phyloP scores from a whole-genome alignment of 2,329 filamentous ascomycete species.

The Blastomyces emzantsi region DNA sequence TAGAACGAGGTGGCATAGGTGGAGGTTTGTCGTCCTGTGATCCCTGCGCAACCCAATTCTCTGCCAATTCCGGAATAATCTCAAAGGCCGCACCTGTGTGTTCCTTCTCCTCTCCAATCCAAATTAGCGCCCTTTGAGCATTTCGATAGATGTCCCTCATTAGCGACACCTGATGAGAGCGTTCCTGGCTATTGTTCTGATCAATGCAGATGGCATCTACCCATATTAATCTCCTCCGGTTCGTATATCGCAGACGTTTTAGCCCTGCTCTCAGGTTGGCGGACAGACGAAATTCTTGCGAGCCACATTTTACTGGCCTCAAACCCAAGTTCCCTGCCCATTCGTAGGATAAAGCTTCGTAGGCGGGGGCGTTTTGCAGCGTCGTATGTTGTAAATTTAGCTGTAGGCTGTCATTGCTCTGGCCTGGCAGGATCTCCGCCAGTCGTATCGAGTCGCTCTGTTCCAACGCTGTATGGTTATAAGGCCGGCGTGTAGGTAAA shows the following conservation, averaged over 20 bases:
- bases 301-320: neutral
- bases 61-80: conserved; percentile 2
- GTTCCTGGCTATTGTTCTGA: conserved; percentile 13
- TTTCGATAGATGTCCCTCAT: conserved; percentile 16
- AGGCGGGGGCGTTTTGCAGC: neutral
- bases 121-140: conserved; percentile 8
- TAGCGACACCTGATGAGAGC: conserved; percentile 14
- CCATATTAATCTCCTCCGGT: conserved; percentile 13
- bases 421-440: conserved; percentile 6
- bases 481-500: neutral
- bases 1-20: neutral
- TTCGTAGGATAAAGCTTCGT: conserved; percentile 12
- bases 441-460: conserved; percentile 5
- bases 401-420: neutral
- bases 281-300: conserved; percentile 8
- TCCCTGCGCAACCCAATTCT: conserved; percentile 6
- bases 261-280: conserved; percentile 8
- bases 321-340: conserved; percentile 7
- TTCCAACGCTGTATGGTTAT: neutral
- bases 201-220: conserved; percentile 18
- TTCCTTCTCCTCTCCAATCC: conserved; percentile 9
- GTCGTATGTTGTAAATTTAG: conserved; percentile 6
- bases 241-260: conserved; percentile 3
- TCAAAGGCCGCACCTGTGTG: conserved; percentile 5
- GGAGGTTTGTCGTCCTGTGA: conserved; percentile 6